Evolutionary conservation across 768 basidiomycete genomes (phyloP), one percentile per base, ranked within the genome.

Genomic region (Hypholoma sublateritium): DNA sequence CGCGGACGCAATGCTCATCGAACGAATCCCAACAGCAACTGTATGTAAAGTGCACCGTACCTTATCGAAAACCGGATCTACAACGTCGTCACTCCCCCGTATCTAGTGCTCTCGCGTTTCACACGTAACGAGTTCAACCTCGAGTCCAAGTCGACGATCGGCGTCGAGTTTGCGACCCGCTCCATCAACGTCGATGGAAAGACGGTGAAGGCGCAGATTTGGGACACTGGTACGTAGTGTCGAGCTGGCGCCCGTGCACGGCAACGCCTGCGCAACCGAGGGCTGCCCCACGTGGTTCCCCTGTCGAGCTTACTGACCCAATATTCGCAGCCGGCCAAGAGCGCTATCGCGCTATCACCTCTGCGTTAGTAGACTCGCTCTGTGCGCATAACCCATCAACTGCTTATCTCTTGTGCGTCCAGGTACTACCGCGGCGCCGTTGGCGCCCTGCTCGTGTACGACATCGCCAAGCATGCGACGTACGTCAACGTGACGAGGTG

Each of bases 41-140:
- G 89, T 91, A 70, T 65, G 84, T 80, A 36, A 11, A 28, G 39
- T 52, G 34, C 16, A 22, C n/a, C 21, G 13, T 28, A 37, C 46
- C 16, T n/a, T 35, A 17, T 34, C 16, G 12, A 39, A 43, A 43
- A 21, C 34, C 24, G 60, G 43, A 57, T 24, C 19, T 37, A 50
- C 55, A 50, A 58, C 54, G 12, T 17, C 59, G 42, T 49, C 43
- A 22, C 28, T 14, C 41, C n/a, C 36, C 28, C 48, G 46, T 51
- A 50, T 54, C 43, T 71, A 99, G 97, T 99, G 75, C 95, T 99
- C 72, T 96, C 95, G 77, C 94, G 97, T 69, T 99, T 99, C 85
- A 99, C 97, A 64, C 88, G 95, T 65, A 98, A 98, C 70, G 95
- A 98, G 76, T 99, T 99, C 86, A 97, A 95, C 80, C 83, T 96